phyloP scores from a whole-genome alignment of 2,329 filamentous ascomycete species.

The Exophiala alcalophila region DNA sequence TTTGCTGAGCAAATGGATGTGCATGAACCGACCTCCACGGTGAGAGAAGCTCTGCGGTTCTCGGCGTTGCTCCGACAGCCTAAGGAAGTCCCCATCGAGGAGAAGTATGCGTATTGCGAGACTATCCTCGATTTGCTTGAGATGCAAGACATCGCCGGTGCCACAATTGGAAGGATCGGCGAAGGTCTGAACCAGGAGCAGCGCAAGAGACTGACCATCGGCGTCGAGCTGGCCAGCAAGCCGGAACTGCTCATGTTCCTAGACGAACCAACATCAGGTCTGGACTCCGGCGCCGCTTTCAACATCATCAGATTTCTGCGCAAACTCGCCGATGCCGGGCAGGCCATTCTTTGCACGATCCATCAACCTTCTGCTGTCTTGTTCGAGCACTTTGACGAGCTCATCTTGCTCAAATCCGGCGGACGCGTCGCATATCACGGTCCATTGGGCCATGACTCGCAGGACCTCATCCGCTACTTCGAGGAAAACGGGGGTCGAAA shows the following conservation, averaged over 20 bases:
- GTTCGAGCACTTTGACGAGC: conserved; percentile 83
- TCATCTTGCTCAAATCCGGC: conserved; percentile 73
- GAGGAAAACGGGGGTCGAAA: conserved; percentile 58
- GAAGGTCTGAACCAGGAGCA: conserved; percentile 64
- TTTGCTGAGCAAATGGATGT: conserved; percentile 65
- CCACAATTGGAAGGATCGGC: conserved; percentile 59
- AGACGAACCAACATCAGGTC: conserved; percentile 63
- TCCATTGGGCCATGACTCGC: conserved; percentile 74
- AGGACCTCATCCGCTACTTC: conserved; percentile 62
- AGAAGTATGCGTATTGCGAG: conserved; percentile 68
- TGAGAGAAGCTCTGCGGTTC: conserved; percentile 64
- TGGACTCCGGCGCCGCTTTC: conserved; percentile 66
- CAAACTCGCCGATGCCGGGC: conserved; percentile 67
- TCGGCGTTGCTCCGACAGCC: conserved; percentile 64
- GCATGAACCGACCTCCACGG: conserved; percentile 64
- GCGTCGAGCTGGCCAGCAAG: conserved; percentile 61
- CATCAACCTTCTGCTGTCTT: conserved; percentile 84
- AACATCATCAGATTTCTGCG: conserved; percentile 61
- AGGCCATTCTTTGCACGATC: conserved; percentile 86
- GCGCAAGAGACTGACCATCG: conserved; percentile 63
- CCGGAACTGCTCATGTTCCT: conserved; percentile 61
- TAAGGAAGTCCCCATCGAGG: conserved; percentile 53
- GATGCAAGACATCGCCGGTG: conserved; percentile 64
- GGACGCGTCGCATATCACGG: conserved; percentile 84
- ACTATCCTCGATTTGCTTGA: conserved; percentile 67